Percentiles rank a stretch among this genome's conserved stretches.
These are phyloP conservation scores for Neofusicoccum sp. DNA, from an alignment of 2,329 filamentous ascomycete genomes.

Conservation along the genomic window DNA sequence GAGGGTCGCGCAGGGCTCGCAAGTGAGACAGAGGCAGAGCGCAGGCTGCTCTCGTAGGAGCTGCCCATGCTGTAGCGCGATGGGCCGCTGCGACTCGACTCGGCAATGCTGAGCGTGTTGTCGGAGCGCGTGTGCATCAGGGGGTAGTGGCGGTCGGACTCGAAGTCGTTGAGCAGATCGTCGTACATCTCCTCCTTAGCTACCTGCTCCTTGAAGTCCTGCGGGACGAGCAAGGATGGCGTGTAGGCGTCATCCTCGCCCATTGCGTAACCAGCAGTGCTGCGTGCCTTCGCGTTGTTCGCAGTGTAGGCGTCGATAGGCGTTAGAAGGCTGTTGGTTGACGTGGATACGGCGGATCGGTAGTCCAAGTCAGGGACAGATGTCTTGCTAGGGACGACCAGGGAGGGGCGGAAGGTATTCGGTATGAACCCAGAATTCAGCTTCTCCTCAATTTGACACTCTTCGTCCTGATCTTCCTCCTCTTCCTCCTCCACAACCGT, in stretches of 20 bases:
- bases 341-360: conserved; percentile 34
- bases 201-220: conserved; percentile 34
- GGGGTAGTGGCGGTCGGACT: conserved; percentile 48
- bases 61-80: conserved; percentile 54
- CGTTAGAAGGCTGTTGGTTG: conserved; percentile 24
- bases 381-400: conserved; percentile 28
- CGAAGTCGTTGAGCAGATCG: conserved; percentile 41
- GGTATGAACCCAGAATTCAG: conserved; percentile 21
- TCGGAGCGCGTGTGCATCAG: conserved; percentile 37
- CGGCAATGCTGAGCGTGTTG: conserved; percentile 34
- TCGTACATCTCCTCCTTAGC: conserved; percentile 37
- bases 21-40: conserved; percentile 42
- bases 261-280: neutral
- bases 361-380: conserved; percentile 35
- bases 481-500: conserved; percentile 12
- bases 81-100: conserved; percentile 48
- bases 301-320: conserved; percentile 9
- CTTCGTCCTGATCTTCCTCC: neutral
- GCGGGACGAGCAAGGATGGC: conserved; percentile 35
- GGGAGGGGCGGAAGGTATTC: conserved; percentile 27
- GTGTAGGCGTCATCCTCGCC: conserved; percentile 34
- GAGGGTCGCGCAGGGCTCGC: conserved; percentile 35
- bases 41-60: conserved; percentile 56
- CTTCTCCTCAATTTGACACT: neutral
- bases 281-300: neutral